Conservation (phyloP, 805 yeast species). For the Monosporozyma siamensis region DNA sequence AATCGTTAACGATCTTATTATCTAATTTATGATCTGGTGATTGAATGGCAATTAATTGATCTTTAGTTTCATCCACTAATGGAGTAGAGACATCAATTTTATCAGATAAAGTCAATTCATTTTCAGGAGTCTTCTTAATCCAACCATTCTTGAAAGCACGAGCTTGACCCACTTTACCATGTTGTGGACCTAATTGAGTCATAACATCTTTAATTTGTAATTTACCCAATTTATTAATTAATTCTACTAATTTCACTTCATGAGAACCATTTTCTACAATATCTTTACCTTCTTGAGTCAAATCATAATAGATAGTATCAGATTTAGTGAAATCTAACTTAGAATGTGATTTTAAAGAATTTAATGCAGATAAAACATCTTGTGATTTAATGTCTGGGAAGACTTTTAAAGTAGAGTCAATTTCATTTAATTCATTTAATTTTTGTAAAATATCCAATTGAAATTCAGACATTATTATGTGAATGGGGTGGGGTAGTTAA, state of each 20-base stretch:
- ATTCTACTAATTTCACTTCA: constrained; percentile 74
- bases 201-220: constrained; percentile 68
- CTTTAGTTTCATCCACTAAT: constrained; percentile 53
- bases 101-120: constrained; percentile 46
- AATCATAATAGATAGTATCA: constrained; percentile 67
- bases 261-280: constrained; percentile 79
- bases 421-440: constrained; percentile 52
- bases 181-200: constrained; percentile 60
- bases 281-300: constrained; percentile 75
- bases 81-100: constrained; percentile 39
- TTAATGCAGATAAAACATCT: constrained; percentile 70
- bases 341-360: constrained; percentile 73
- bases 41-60: constrained; percentile 46
- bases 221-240: constrained; percentile 65
- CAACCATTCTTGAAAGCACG: constrained; percentile 96
- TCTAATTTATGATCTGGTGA: constrained; percentile 28
- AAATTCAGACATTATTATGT: constrained; percentile 51
- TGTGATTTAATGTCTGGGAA: constrained; percentile 61
- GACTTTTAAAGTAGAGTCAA: constrained; percentile 56
- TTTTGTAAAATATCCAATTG: constrained; percentile 55
- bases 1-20: constrained; percentile 64
- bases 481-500: background rate
- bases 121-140: constrained; percentile 83
- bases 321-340: constrained; percentile 67
- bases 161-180: constrained; percentile 91